Evolutionary conservation across 1,139 yeast species (phyloP).

Genomic region (Suhomyces anneliseae): DNA sequence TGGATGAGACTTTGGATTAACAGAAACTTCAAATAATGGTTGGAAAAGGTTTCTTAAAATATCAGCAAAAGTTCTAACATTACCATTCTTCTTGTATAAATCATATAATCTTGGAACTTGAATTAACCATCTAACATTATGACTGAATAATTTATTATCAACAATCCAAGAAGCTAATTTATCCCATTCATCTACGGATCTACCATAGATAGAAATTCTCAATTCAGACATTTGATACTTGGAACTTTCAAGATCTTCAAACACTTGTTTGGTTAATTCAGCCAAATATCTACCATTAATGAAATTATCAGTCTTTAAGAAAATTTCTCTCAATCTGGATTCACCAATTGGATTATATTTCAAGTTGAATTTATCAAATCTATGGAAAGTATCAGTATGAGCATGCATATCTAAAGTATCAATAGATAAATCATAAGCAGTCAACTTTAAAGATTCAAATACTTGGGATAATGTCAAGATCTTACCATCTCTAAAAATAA

Average conservation of each 20-base stretch:
- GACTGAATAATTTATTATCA: slow-evolving; percentile 87
- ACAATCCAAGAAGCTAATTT: slow-evolving; percentile 93
- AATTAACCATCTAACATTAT: slow-evolving; percentile 94
- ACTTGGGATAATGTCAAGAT: slow-evolving; percentile 85
- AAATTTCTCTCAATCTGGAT: slow-evolving; percentile 92
- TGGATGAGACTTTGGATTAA: slow-evolving; percentile 83
- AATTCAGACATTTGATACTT: slow-evolving; percentile 97
- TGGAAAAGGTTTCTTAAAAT: slow-evolving; percentile 74
- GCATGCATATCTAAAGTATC: slow-evolving; percentile 99
- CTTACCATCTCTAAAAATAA: slow-evolving; percentile 90
- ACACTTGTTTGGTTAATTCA: slow-evolving; percentile 88
- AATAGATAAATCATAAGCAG: slow-evolving; percentile 92
- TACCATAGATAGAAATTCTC: slow-evolving; percentile 91
- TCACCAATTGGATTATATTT: slow-evolving; percentile 98
- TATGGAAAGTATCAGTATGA: slow-evolving; percentile 94
- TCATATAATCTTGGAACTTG: slow-evolving; percentile 95
- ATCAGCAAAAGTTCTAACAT: slow-evolving; percentile 72
- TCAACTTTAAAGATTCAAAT: slow-evolving; percentile 81
- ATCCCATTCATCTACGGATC: slow-evolving; percentile 91
- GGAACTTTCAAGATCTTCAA: slow-evolving; percentile 88
- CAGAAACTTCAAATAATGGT: slow-evolving; percentile 91
- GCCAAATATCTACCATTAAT: slow-evolving; percentile 88
- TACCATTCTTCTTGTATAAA: slow-evolving; percentile 74
- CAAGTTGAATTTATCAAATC: slow-evolving; percentile 95
- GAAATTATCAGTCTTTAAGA: slow-evolving; percentile 91